Base-by-base conservation (phyloP, 352 stramenopile genomes). In the Pythium dissotocum region DNA sequence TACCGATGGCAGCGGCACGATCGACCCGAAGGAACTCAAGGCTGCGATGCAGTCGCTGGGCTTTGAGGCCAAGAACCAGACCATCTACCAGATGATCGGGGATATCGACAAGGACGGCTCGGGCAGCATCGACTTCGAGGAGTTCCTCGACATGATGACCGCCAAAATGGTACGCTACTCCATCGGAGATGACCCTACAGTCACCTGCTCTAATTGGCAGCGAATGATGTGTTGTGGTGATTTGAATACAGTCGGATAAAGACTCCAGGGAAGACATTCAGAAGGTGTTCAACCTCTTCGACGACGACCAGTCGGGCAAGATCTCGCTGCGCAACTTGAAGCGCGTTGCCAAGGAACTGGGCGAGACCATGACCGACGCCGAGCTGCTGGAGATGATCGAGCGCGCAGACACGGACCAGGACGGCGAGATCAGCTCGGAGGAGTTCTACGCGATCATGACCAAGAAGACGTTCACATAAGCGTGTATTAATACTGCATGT, bases 351-450 rank as follows among this genome's bases (percentile, higher is more conserved):
- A 98, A 98, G 67, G 97, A 99, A 75, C 82, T 99, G n/a, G 97
- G 97, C 42, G 97, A 99, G 84, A 98, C 94, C 69, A 99, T 99
- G 90, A 99, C 96, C 26, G 95, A 99, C 76, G 97, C 98, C 61
- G 98, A 99, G 86, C 79, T 99, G 69, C 89, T 99, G 57, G 97
- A 99, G 80, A 99, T 99, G 97, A 99, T 99, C 69, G 96, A 99
- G 77, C 87, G 98, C 54, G 97, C 97, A 1, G 93, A 99, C 75
- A 72, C 88, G 0, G 93, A 99, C 76, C 92, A 97, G 61, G 94
- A 99, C 74, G 97, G 97, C 46, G 93, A 98, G 82, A 98, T 99
- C 75, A 98, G 95, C 65, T 83, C 97, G 61, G 95, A 99, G 59
- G 97, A 99, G 70, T 99, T 99, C 76, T 94, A 98, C 61, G 78